A percentile compares a stretch with the other conserved stretches of the same genome.
Evolutionary conservation across 345 rosid genomes (phyloP).

Genomic region (Turnera subulata): DNA sequence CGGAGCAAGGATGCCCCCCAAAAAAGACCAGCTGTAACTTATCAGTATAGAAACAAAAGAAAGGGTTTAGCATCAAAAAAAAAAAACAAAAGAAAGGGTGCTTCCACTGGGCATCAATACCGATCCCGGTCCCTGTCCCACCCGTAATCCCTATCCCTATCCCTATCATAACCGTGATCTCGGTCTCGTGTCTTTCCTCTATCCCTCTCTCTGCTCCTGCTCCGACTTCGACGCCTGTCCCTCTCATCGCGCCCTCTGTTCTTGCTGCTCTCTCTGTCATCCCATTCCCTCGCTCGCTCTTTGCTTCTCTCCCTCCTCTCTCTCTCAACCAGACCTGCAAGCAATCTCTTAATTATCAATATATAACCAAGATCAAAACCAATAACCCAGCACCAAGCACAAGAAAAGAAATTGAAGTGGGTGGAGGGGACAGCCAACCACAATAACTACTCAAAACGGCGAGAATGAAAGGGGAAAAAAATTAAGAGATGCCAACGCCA

Average conservation of each 20-base stretch:
- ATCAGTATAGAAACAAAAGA: too few relatives aligned
- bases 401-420: neutral
- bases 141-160: constrained; percentile 38
- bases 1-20: too few relatives aligned
- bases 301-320: constrained; percentile 80
- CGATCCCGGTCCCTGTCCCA: constrained; percentile 29
- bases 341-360: neutral
- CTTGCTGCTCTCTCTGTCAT: constrained; percentile 48
- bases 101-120: constrained; percentile 2
- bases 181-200: constrained; percentile 48
- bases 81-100: too few relatives aligned
- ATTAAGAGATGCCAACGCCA: too few relatives aligned
- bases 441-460: too few relatives aligned
- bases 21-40: too few relatives aligned
- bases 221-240: constrained; percentile 68
- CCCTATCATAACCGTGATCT: constrained; percentile 48
- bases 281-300: constrained; percentile 74
- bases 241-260: constrained; percentile 51
- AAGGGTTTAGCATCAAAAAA: too few relatives aligned
- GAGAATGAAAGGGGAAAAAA: too few relatives aligned
- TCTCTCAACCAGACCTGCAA: constrained; percentile 51
- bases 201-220: constrained; percentile 49
- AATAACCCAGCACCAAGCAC: neutral
- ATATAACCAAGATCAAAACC: too few relatives aligned
- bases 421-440: too few relatives aligned